These are phyloP conservation scores for Triangularia verruculosa DNA, from an alignment of 2,329 filamentous ascomycete species.

Conservation along the genomic window DNA sequence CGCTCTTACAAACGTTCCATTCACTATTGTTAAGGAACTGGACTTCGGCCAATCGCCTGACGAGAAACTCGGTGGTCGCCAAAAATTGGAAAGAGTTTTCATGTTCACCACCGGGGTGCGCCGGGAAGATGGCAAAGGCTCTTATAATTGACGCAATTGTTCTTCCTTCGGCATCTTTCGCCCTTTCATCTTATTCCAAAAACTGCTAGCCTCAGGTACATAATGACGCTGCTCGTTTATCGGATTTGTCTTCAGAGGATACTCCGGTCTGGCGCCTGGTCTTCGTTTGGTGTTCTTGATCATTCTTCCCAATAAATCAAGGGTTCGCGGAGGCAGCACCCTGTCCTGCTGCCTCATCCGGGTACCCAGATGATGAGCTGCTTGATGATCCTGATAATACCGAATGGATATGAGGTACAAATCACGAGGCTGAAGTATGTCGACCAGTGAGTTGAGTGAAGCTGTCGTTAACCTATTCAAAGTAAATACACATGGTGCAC, in stretches of 20 bases:
- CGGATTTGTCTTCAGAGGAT: constrained; percentile 72
- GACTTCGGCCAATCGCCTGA: too few relatives aligned
- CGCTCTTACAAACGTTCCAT: too few relatives aligned
- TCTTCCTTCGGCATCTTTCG: too few relatives aligned
- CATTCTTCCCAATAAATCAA: constrained; percentile 62
- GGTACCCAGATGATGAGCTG: constrained; percentile 81
- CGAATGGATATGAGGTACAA: constrained; percentile 77
- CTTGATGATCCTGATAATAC: constrained; percentile 76
- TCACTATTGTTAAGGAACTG: too few relatives aligned
- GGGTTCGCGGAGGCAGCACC: constrained; percentile 60
- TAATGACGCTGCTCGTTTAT: constrained; percentile 81
- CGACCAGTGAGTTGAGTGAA: constrained; percentile 72
- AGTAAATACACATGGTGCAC: too few relatives aligned
- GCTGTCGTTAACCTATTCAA: too few relatives aligned
- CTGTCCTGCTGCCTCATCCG: constrained; percentile 77
- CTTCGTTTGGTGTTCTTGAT: constrained; percentile 56
- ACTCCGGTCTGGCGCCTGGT: constrained; percentile 45
- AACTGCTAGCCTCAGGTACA: constrained; percentile 62
- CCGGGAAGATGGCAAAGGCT: too few relatives aligned
- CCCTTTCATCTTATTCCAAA: too few relatives aligned
- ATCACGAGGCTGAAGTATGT: constrained; percentile 88
- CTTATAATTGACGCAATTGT: too few relatives aligned
- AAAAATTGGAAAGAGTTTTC: too few relatives aligned
- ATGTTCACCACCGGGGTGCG: too few relatives aligned
- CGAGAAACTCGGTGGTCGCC: too few relatives aligned